A percentile compares a stretch with the other conserved stretches of the same genome.
These are phyloP conservation scores for Senecio squalidus DNA, from an alignment of 140 eudicot genomes.

Conservation along the genomic window DNA sequence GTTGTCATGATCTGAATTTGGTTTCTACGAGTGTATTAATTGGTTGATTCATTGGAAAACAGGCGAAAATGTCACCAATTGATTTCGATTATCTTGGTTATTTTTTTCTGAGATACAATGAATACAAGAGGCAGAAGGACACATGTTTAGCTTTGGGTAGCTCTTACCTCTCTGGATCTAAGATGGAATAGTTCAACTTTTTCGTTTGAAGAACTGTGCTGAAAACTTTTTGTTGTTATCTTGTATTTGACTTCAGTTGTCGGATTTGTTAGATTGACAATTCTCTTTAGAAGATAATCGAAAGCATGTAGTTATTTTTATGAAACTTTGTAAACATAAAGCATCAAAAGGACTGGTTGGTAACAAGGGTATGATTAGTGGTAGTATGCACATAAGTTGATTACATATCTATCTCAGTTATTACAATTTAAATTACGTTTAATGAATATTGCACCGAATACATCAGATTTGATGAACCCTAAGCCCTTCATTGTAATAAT, in stretches of 20 bases:
- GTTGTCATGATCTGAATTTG: not conserved
- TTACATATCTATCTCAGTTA: no score
- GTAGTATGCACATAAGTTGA: not conserved
- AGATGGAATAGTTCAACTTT: constrained; percentile 19
- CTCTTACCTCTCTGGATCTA: constrained; percentile 38
- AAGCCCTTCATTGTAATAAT: no score
- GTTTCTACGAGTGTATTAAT: not conserved
- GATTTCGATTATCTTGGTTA: constrained; percentile 88
- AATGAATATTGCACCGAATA: no score
- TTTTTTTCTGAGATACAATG: constrained; percentile 79
- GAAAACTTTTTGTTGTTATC: constrained; percentile 14
- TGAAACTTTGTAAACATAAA: not conserved
- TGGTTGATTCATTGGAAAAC: constrained; percentile 11
- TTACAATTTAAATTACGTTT: no score
- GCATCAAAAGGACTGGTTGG: not conserved
- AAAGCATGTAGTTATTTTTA: constrained; percentile 1
- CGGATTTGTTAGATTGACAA: not conserved
- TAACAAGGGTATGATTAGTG: no score
- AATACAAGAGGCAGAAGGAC: constrained; percentile 73
- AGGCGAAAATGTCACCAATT: constrained; percentile 96
- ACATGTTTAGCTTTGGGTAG: constrained; percentile 34
- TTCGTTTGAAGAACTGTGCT: constrained; percentile 3
- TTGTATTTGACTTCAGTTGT: constrained; percentile 6
- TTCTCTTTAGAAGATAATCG: not conserved
- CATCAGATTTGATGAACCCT: no score